These are phyloP conservation scores for Trametes meyenii DNA, from an alignment of 768 basidiomycete genomes.

Conservation along the genomic window DNA sequence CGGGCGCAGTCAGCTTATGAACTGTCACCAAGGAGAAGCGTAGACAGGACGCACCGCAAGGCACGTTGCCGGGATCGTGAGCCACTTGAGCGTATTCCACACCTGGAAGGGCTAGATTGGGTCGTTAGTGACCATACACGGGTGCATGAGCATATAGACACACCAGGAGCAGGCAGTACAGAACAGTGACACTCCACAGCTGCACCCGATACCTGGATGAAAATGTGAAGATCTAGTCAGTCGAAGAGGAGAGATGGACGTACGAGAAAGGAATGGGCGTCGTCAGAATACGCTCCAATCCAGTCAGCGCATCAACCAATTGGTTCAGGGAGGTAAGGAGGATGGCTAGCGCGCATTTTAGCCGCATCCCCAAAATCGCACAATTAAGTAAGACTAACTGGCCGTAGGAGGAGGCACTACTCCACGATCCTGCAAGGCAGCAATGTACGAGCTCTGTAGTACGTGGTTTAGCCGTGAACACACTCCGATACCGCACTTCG, in stretches of 20 bases:
- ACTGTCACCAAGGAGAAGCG: not conserved
- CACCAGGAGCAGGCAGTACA: constrained; percentile 66
- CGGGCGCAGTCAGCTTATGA: not conserved
- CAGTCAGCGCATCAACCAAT: constrained; percentile 67
- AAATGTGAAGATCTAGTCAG: not conserved
- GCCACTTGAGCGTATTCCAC: constrained; percentile 53
- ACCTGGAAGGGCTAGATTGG: constrained; percentile 63
- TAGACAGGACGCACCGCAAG: constrained; percentile 43
- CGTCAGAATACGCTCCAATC: constrained; percentile 72
- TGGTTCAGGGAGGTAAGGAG: constrained; percentile 53
- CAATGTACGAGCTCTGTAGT: constrained; percentile 71
- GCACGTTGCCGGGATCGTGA: constrained; percentile 66
- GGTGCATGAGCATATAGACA: constrained; percentile 18
- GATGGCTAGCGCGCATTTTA: constrained; percentile 38
- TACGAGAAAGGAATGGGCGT: constrained; percentile 80
- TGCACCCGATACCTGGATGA: constrained; percentile 61
- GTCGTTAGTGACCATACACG: constrained; percentile 9
- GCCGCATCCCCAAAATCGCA: not conserved
- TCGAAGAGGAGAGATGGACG: constrained; percentile 20
- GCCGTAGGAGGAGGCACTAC: constrained; percentile 59
- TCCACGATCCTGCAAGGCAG: constrained; percentile 60
- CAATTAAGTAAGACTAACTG: constrained; percentile 43
- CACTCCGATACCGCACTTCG: not conserved
- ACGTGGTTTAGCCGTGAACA: constrained; percentile 11
- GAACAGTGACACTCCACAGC: constrained; percentile 63